These are phyloP conservation scores for Dentipellis sp. DNA, from an alignment of 768 basidiomycete species.

Conservation along the genomic window DNA sequence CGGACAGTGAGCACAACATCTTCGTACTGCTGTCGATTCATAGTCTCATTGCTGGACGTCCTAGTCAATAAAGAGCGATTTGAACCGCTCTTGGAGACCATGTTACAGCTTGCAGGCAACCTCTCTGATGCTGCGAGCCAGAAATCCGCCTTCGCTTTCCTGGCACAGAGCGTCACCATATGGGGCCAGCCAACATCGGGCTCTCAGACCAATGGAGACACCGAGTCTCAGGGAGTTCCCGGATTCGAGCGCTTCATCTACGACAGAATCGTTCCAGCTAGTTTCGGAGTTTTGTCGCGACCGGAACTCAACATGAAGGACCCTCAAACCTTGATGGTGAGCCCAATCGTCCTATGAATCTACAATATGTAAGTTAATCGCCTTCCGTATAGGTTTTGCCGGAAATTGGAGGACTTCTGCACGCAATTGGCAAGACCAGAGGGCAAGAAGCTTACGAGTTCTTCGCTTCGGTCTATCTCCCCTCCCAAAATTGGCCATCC, in stretches of 20 bases:
- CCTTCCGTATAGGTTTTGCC: slow-evolving; percentile 59
- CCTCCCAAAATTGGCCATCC: slow-evolving; percentile 81
- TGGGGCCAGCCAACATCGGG: slow-evolving; percentile 53
- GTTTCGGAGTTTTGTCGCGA: slow-evolving; percentile 72
- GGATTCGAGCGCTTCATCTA: slow-evolving; percentile 93
- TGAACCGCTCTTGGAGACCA: slow-evolving; percentile 66
- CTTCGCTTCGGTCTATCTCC: slow-evolving; percentile 71
- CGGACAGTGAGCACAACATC: slow-evolving; percentile 56
- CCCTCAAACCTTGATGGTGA: slow-evolving; percentile 74
- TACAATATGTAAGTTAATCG: neutral
- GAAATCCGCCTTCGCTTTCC: slow-evolving; percentile 72
- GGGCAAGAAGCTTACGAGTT: slow-evolving; percentile 79
- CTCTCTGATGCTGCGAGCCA: slow-evolving; percentile 67
- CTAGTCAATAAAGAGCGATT: slow-evolving; percentile 58
- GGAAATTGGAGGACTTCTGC: slow-evolving; percentile 82
- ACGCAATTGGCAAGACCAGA: slow-evolving; percentile 66
- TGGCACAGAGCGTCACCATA: slow-evolving; percentile 53
- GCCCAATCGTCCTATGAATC: neutral
- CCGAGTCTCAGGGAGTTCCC: slow-evolving; percentile 41
- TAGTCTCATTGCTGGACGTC: slow-evolving; percentile 18
- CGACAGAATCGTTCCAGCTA: slow-evolving; percentile 70
- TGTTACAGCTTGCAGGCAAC: slow-evolving; percentile 68
- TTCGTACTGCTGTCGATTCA: neutral
- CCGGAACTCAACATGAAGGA: slow-evolving; percentile 84
- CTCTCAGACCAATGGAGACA: slow-evolving; percentile 16